A percentile compares a stretch with the other conserved stretches of the same genome.
Evolutionary conservation across 2,329 filamentous ascomycete genomes (phyloP).

Genomic region (Clarireedia sp.): DNA sequence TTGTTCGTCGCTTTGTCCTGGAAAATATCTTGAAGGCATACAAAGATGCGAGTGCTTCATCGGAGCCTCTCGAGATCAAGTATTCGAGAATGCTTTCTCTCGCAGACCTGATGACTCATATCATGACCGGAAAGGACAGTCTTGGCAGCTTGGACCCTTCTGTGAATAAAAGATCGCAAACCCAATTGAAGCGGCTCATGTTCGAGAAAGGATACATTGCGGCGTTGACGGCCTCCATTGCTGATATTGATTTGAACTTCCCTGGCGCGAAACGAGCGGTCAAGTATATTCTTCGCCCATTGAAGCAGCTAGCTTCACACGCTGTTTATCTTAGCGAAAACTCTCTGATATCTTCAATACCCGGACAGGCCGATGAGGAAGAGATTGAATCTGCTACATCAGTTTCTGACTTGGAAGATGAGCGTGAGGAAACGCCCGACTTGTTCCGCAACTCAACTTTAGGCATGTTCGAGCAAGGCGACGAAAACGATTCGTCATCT

Average conservation of each 20-base stretch:
- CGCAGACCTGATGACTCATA: conserved; percentile 85
- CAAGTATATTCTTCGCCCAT: conserved; percentile 88
- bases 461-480: conserved; percentile 82
- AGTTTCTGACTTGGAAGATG: conserved; percentile 77
- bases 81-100: conserved; percentile 83
- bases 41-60: conserved; percentile 73
- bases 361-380: conserved; percentile 69
- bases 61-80: conserved; percentile 73
- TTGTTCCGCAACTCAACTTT: conserved; percentile 93
- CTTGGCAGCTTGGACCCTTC: conserved; percentile 37
- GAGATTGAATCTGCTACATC: conserved; percentile 84
- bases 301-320: conserved; percentile 79
- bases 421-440: conserved; percentile 91
- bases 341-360: conserved; percentile 54
- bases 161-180: conserved; percentile 51
- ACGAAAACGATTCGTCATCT: conserved; percentile 74
- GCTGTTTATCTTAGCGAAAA: conserved; percentile 75
- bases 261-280: conserved; percentile 88
- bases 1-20: conserved; percentile 89
- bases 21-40: conserved; percentile 90
- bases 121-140: conserved; percentile 75
- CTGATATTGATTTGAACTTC: conserved; percentile 92
- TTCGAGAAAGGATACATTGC: conserved; percentile 95
- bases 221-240: conserved; percentile 82
- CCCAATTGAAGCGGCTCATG: conserved; percentile 88